Percentiles rank a stretch among this genome's conserved stretches.
Evolutionary conservation across 139 green algal genomes (phyloP).

Genomic region (Microglena sp.): DNA sequence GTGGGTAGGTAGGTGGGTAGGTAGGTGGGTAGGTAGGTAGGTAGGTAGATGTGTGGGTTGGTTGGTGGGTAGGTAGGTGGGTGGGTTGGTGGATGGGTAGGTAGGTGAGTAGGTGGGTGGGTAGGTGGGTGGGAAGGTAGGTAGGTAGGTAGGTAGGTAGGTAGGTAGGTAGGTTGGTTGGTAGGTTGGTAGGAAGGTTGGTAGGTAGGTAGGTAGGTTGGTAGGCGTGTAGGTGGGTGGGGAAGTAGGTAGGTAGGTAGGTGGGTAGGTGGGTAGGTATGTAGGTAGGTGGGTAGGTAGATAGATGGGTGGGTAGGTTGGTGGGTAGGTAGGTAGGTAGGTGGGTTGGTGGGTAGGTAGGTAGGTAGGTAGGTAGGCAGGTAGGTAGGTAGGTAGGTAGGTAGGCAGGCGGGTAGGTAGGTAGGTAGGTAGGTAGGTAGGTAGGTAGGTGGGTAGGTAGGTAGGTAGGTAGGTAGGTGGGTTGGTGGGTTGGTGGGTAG

Average conservation of each 20-base stretch:
- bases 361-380: background rate
- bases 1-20: too few species aligned
- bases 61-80: background rate
- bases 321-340: background rate
- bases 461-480: background rate
- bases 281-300: background rate
- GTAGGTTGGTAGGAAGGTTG: background rate
- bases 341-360: background rate
- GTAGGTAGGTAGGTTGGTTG: background rate
- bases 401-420: background rate
- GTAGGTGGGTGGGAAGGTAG: background rate
- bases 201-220: background rate
- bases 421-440: background rate
- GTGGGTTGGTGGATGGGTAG: background rate
- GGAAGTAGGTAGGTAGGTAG: background rate
- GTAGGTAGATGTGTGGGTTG: conserved; percentile 3
- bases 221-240: background rate
- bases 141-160: background rate
- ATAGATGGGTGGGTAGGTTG: background rate
- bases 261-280: background rate
- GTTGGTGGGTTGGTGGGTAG: background rate
- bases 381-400: background rate
- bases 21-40: background rate
- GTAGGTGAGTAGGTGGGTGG: conserved; percentile 1
- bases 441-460: background rate